Percentiles rank a stretch among this genome's conserved stretches.
phyloP scores from a whole-genome alignment of 306 rosid species.

The Myrica gale region DNA sequence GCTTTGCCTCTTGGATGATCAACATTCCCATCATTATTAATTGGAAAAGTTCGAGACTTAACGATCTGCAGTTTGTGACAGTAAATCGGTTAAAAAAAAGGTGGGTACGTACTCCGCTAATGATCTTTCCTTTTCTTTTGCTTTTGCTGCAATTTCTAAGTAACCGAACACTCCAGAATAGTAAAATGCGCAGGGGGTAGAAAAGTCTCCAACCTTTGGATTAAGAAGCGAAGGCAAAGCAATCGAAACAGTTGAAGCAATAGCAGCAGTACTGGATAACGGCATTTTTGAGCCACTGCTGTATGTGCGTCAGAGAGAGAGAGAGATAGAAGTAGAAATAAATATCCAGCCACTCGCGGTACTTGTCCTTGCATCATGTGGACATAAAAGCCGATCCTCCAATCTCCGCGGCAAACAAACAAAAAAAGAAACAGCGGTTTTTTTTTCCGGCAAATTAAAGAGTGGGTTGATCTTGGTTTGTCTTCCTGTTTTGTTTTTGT shows the following conservation, averaged over 20 bases:
- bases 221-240: slow-evolving; percentile 41
- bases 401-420: too few species aligned
- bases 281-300: slow-evolving; percentile 32
- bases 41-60: slow-evolving; percentile 29
- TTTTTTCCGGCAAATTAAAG: too few species aligned
- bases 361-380: too few species aligned
- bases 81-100: slow-evolving; percentile 7
- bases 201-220: slow-evolving; percentile 32
- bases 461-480: too few species aligned
- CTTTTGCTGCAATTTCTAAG: neutral
- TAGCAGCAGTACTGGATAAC: slow-evolving; percentile 35
- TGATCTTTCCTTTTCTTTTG: neutral
- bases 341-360: too few species aligned
- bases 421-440: too few species aligned
- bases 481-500: too few species aligned
- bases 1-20: slow-evolving; percentile 14
- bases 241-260: slow-evolving; percentile 33
- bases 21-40: slow-evolving; percentile 29
- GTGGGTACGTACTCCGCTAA: neutral
- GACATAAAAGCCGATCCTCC: too few species aligned
- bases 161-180: neutral
- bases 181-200: slow-evolving; percentile 5
- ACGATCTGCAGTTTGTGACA: slow-evolving; percentile 32
- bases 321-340: too few species aligned
- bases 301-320: neutral